A percentile compares a stretch with the other conserved stretches of the same genome.
These are phyloP conservation scores for Annulohypoxylon truncatum DNA, from an alignment of 2,329 filamentous ascomycete genomes.

Conservation along the genomic window DNA sequence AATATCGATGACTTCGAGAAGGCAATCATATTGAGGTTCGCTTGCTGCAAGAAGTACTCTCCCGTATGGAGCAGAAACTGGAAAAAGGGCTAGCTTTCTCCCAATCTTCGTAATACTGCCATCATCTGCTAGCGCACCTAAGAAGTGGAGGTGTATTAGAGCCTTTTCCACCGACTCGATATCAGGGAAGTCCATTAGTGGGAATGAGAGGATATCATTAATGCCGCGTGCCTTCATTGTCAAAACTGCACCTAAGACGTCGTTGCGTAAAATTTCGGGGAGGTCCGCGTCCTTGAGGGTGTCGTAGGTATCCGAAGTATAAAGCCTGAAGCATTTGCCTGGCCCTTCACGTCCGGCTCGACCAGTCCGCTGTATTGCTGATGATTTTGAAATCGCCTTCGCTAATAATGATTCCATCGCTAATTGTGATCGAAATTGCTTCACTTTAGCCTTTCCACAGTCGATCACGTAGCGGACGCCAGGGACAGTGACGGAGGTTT, in stretches of 20 bases:
- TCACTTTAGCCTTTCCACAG: constrained; percentile 92
- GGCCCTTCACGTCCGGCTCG: constrained; percentile 92
- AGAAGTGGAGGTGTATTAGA: constrained; percentile 79
- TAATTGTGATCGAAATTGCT: constrained; percentile 85
- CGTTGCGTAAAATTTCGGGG: constrained; percentile 91
- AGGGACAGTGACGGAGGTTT: constrained; percentile 95
- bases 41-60: constrained; percentile 85
- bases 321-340: constrained; percentile 90
- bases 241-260: constrained; percentile 85
- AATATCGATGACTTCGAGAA: constrained; percentile 87
- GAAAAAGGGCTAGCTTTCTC: constrained; percentile 81
- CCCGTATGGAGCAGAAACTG: constrained; percentile 82
- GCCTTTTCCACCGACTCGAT: constrained; percentile 84
- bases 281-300: constrained; percentile 77
- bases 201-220: constrained; percentile 82
- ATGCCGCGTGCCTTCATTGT: constrained; percentile 95
- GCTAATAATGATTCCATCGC: constrained; percentile 91
- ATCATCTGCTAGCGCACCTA: constrained; percentile 78
- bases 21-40: constrained; percentile 75
- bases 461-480: constrained; percentile 94
- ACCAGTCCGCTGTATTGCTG: constrained; percentile 89
- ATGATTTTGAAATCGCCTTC: constrained; percentile 92
- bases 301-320: constrained; percentile 82
- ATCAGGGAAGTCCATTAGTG: constrained; percentile 84
- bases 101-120: constrained; percentile 81